Base-by-base conservation (phyloP, 2,329 filamentous ascomycete species). In the Albophoma yamanashiensis region DNA sequence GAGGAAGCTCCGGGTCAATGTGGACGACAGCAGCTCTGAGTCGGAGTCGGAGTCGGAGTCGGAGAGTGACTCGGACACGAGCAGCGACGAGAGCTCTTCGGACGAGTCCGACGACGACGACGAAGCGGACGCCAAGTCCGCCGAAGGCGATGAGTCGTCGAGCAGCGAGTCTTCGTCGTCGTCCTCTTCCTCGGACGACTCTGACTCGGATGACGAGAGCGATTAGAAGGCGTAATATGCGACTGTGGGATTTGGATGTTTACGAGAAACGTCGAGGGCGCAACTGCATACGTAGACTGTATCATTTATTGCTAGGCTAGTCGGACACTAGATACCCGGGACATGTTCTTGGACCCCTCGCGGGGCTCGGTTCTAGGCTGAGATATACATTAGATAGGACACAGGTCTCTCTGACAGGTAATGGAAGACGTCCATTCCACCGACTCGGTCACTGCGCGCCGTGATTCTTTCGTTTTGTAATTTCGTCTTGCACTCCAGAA, bases 1-100 rank as follows among this genome's bases (percentile, higher is more conserved):
- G 61, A 73, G 81, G 61, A 87, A 86, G 69, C 71, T 77, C 58
- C 77, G 82, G n/a, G 75, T 75, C 14, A 75, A 74, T 58, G 68
- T 75, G 22, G 76, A 79, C 36, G 76, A 78, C 61, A 71, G 76
- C 64, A 75, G 72, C 70, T 73, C 70, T 0, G 64, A 65, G 36
- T 68, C 66, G 4, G 67, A 70, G 31, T 50, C 59, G 4, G 67
- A 70, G 31, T 50, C 59, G 3, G 59, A 50, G 43, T 55, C 59
- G 25, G 56, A 47, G 1, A 66, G 62, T 34, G 68, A 68, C 43
- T 70, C 69, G 6, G 68, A 69, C 36, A 69, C 67, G 34, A 74
- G 71, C 67, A 73, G 70, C 65, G 73, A 70, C 64, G 73, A 70
- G 55, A 72, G 71, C 65, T 74, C 72, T 42, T 73, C 70, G 63